Evolutionary conservation across 257 asterid species (phyloP), one percentile per base, ranked within the genome.

Genomic region (Nicotiana benthamiana): DNA sequence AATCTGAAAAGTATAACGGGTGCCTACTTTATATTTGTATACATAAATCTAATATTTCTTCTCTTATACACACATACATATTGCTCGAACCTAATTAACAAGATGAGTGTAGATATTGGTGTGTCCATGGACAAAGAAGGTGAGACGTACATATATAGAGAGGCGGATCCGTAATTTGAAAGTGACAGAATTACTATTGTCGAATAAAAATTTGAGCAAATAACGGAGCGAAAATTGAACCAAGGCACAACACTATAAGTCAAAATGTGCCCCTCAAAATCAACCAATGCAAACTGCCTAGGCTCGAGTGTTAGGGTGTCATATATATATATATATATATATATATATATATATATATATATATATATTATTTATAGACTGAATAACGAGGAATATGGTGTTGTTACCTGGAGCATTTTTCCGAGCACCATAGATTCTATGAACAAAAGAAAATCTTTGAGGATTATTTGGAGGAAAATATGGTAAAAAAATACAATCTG

Each of bases 381-480:
- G 28, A 22, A 59, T 7, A 59, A 20, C 30, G 5, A 24, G 6
- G 17, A 22, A 24, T 61, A 11, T 36, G 40, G 2, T 32, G 2
- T 46, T 80, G 36, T 4, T 32, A 84, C 90, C 83, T 78, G 84
- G 27, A 83, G 86, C 26, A 83, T 81, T 78, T 82, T 85, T 28
- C 82, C 64, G 2, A 26, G 86, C 82, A 26, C 88, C 88, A 75
- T 80, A 84, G 63, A 82, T 84, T 75, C 63, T 83, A 59, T 84
- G 88, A 48, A 81, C 83, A 75, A 63, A 34, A 34, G 84, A 68
- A 85, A 85, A 85, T 87, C 87, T 85, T 79, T 75, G 83, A 51
- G 80, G 84, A 83, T 87, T 67, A 75, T 26, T 81, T 28, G 83
- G 54, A 83, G 88, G 90, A 66, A 87, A 87, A 83, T 87, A 85